Evolutionary conservation across 768 basidiomycete species (phyloP), one percentile per base, ranked within the genome.

Genomic region (Macrocybe gigantea): DNA sequence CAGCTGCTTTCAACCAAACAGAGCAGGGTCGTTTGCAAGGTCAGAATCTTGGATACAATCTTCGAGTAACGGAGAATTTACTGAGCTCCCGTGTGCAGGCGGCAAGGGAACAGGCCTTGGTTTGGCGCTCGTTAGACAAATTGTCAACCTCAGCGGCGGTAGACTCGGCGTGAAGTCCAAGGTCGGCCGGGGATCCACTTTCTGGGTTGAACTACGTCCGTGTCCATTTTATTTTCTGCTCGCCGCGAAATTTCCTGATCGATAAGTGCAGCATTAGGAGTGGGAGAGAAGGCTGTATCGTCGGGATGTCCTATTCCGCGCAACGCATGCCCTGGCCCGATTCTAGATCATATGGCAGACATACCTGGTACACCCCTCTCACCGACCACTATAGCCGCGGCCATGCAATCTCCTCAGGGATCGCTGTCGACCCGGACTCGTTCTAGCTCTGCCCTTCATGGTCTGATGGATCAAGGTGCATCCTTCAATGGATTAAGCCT

Each of bases 131-230:
- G 77, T 80, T 36, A 70, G 78, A 14, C 75, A 78, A 50, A 82
- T 82, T 44, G 77, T 82, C 49, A 77, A 75, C 53, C 63, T 80
- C 36, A 75, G 71, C 44, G 71, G 74, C 33, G 82, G 81, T 10
- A 68, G 81, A 48, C 55, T 82, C 38, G 80, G 74, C 10, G 66
- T 76, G 41, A 63, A 59, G 38, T 71, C 68, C 10, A 73, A 77
- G 54, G 64, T 75, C 5, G 71, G 74, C 8, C 64, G 68, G 50
- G 86, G 86, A n/a, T 82, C 79, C 32, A 84, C 80, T 46, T 88
- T 88, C 66, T 88, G 85, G 85, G 78, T 78, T n/a, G 83, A 83
- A 58, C 62, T 83, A 12, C 54, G 52, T 53, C 33, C 7, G 53
- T 51, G 22, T 22, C 22, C 22, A 22, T 22, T 22, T 22, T 22